Evolutionary conservation across 176 grass and related monocot species (phyloP).

Genomic region (Dendrocalamus sinicus): DNA sequence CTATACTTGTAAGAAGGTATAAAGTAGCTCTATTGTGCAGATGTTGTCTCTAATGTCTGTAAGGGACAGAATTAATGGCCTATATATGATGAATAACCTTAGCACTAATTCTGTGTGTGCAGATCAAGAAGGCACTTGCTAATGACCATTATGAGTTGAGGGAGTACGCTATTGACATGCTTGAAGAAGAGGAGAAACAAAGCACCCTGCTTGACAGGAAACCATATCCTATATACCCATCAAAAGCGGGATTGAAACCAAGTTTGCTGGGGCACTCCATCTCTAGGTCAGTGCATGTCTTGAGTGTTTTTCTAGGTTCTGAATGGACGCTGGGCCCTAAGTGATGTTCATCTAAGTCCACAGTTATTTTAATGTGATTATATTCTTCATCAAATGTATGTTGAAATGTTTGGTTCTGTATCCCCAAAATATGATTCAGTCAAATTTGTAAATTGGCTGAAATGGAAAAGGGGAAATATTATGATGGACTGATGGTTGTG

Average conservation of each 20-base stretch:
- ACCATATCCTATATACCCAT: constrained; percentile 88
- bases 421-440: constrained; percentile 18
- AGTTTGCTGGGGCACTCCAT: constrained; percentile 59
- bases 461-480: constrained; percentile 28
- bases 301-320: constrained; percentile 16
- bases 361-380: constrained; percentile 6
- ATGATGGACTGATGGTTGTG: constrained; percentile 3
- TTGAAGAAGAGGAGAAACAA: constrained; percentile 65
- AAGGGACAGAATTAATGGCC: background rate
- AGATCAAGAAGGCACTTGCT: constrained; percentile 66
- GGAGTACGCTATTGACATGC: constrained; percentile 71
- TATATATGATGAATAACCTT: constrained; percentile 35
- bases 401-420: constrained; percentile 14
- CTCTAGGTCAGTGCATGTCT: constrained; percentile 64
- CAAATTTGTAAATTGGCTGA: constrained; percentile 24
- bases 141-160: constrained; percentile 79
- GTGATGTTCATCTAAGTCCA: background rate
- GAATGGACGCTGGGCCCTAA: constrained; percentile 3
- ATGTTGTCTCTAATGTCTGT: constrained; percentile 19
- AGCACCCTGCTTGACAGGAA: constrained; percentile 64
- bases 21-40: constrained; percentile 10
- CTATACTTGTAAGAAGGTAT: background rate
- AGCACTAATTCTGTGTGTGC: constrained; percentile 25
- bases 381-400: constrained; percentile 28
- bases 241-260: constrained; percentile 79